Percentiles rank a stretch among this genome's conserved stretches.
Evolutionary conservation across 345 rosid genomes (phyloP).

Genomic region (Syzygium aromaticum): DNA sequence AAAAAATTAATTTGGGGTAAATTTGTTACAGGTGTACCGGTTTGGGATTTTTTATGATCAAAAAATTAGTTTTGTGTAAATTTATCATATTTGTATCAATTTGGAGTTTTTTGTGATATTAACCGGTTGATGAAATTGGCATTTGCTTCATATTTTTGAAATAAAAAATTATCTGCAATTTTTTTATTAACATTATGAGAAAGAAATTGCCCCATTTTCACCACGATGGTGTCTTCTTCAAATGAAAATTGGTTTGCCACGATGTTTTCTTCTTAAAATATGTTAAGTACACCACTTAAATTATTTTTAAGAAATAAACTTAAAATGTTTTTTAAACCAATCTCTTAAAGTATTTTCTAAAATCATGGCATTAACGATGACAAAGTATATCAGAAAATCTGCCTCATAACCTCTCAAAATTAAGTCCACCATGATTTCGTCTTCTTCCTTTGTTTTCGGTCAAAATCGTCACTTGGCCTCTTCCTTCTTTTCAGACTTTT

Average conservation of each 20-base stretch:
- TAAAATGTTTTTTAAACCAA: not conserved
- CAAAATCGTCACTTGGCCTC: not conserved
- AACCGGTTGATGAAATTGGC: not conserved
- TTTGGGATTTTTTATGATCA: no score
- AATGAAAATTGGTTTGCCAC: not conserved
- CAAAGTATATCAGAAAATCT: not conserved
- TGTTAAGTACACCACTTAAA: not conserved
- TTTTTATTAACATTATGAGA: not conserved
- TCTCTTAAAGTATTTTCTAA: not conserved
- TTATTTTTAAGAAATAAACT: not conserved
- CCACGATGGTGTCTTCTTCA: not conserved
- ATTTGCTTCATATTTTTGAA: not conserved
- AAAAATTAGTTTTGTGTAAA: no score
- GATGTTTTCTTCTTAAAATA: not conserved
- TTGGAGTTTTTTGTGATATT: no score
- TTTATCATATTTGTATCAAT: no score
- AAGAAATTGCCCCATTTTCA: not conserved
- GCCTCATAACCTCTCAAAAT: not conserved
- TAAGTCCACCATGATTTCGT: not conserved
- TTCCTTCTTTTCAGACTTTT: not conserved
- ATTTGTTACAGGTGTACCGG: no score
- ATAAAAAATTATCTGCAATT: not conserved
- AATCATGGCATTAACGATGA: not conserved
- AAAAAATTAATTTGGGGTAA: no score
- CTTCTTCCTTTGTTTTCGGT: not conserved